phyloP scores from a whole-genome alignment of 352 stramenopile genomes.

The Phytopythium ostracodes region DNA sequence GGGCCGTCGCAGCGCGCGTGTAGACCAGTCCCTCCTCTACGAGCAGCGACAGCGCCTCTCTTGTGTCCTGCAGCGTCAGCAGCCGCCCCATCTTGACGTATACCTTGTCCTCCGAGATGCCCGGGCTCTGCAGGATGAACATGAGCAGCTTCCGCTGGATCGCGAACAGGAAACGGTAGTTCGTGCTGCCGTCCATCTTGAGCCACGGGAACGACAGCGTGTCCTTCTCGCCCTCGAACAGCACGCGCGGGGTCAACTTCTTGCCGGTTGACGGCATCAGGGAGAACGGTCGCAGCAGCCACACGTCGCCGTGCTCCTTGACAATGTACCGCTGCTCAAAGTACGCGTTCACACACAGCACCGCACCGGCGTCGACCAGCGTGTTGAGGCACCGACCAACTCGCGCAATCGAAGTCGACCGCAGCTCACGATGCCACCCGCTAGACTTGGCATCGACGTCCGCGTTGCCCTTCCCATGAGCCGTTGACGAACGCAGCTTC shows the following conservation, averaged over 20 bases:
- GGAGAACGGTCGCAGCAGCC: conserved; percentile 63
- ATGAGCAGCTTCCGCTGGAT: conserved; percentile 74
- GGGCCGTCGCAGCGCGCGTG: conserved; percentile 25
- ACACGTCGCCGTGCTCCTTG: conserved; percentile 63
- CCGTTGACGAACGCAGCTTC: conserved; percentile 10
- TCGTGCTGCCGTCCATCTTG: conserved; percentile 76
- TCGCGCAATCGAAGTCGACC: conserved; percentile 7
- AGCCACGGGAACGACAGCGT: conserved; percentile 76
- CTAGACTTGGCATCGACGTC: neutral
- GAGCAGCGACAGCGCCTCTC: conserved; percentile 62
- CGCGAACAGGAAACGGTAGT: conserved; percentile 70
- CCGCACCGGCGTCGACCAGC: conserved; percentile 44
- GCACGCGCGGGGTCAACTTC: conserved; percentile 26
- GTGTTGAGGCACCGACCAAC: conserved; percentile 32
- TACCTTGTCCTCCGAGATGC: conserved; percentile 56
- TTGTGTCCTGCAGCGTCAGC: conserved; percentile 67
- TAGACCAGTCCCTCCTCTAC: conserved; percentile 76
- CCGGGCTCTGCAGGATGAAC: conserved; percentile 46
- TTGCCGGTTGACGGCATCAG: conserved; percentile 27
- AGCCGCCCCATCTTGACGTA: conserved; percentile 52
- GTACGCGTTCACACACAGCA: conserved; percentile 73
- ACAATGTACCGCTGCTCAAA: conserved; percentile 58
- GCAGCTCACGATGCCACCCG: conserved; percentile 2
- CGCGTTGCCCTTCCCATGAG: neutral
- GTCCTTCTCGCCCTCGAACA: conserved; percentile 78